phyloP scores from a whole-genome alignment of 176 grass and related monocot species.

The bread wheat (Triticum aestivum) region DNA sequence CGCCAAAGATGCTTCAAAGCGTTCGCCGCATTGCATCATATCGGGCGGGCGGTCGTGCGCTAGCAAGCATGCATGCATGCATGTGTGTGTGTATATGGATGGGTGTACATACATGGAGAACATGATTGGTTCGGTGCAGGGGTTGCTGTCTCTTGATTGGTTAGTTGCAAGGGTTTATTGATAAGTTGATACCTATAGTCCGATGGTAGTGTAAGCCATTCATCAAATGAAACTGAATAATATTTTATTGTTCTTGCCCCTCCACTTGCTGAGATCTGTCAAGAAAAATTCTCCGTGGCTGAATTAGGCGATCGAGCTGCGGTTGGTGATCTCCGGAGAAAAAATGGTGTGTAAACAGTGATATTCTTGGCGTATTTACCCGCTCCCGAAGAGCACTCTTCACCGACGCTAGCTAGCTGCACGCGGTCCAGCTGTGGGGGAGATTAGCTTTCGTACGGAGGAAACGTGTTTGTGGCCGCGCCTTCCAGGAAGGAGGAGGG shows the following conservation, averaged over 20 bases:
- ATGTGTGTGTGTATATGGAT: not conserved
- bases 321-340: not conserved
- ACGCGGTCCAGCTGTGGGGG: not conserved
- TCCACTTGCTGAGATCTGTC: not conserved
- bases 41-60: not conserved
- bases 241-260: not conserved
- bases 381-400: not conserved
- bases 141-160: constrained; percentile 39
- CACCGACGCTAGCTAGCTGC: no score
- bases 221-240: constrained; percentile 1
- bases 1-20: not conserved
- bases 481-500: no score
- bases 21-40: not conserved
- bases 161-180: not conserved
- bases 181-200: not conserved
- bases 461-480: not conserved
- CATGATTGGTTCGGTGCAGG: constrained; percentile 39
- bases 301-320: no score
- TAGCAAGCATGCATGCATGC: not conserved
- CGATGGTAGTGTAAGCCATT: constrained; percentile 8
- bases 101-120: not conserved
- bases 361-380: not conserved
- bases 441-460: not conserved
- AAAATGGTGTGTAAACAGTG: not conserved
- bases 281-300: not conserved